Conservation (phyloP, 805 yeast species). For the Kazachstania kunashirensis region DNA sequence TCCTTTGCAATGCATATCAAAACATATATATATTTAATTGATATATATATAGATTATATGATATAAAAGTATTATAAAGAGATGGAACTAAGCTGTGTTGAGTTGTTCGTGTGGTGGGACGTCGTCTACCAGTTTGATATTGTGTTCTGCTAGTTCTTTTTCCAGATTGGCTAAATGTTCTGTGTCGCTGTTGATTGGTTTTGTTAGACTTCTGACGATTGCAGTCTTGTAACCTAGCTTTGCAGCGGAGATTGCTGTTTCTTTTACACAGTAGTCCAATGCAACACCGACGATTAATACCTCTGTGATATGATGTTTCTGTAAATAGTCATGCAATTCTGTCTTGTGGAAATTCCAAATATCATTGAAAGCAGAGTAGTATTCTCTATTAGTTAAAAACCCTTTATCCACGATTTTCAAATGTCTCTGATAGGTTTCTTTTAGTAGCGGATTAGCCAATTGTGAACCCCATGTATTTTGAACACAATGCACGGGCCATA, state of each 20-base stretch:
- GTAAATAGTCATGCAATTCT: constrained; percentile 44
- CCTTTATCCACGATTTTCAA: constrained; percentile 59
- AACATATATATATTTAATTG: too few species aligned
- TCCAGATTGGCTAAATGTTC: constrained; percentile 12
- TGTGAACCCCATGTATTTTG: constrained; percentile 60
- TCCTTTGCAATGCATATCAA: too few species aligned
- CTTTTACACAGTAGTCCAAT: constrained; percentile 74
- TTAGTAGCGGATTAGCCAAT: constrained; percentile 33
- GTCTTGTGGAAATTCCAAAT: constrained; percentile 66
- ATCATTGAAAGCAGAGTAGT: constrained; percentile 80
- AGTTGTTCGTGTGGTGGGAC: not conserved
- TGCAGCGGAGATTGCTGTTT: constrained; percentile 64
- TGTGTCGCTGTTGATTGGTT: constrained; percentile 44
- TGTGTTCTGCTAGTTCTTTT: constrained; percentile 15
- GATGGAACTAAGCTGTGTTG: too few species aligned
- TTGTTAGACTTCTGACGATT: constrained; percentile 49
- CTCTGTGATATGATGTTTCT: constrained; percentile 39
- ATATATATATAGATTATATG: too few species aligned
- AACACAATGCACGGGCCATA: constrained; percentile 93
- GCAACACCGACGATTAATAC: constrained; percentile 79
- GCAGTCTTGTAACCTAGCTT: constrained; percentile 51
- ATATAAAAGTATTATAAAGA: too few species aligned
- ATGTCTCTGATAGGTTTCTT: constrained; percentile 28
- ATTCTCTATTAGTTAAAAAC: constrained; percentile 59
- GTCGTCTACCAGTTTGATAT: constrained; percentile 6